A percentile compares a stretch with the other conserved stretches of the same genome.
Evolutionary conservation across 2,329 filamentous ascomycete genomes (phyloP).

Genomic region (Botrytis squamosa): DNA sequence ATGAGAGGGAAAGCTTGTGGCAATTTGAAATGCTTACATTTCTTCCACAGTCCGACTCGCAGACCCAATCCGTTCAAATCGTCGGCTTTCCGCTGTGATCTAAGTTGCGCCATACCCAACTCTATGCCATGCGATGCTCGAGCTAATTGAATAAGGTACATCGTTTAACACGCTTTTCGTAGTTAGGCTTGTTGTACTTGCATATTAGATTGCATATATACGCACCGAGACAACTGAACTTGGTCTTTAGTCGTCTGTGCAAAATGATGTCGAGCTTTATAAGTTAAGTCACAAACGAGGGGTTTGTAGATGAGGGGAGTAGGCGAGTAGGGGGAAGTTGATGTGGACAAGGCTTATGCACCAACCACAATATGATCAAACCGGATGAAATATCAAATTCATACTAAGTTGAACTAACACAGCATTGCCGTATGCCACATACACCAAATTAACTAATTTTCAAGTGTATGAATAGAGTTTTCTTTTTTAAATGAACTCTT

Average conservation of each 20-base stretch:
- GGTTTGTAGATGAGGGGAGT: conserved; percentile 2
- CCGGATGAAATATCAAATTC: conserved; percentile 14
- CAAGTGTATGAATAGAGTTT: background rate
- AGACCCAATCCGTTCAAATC: background rate
- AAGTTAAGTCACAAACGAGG: background rate
- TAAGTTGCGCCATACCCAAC: conserved; percentile 2
- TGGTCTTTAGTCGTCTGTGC: conserved; percentile 1
- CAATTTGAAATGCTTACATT: conserved; percentile 1
- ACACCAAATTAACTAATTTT: background rate
- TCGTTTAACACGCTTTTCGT: background rate
- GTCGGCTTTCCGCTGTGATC: conserved; percentile 6
- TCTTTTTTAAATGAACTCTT: background rate
- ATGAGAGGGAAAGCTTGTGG: background rate
- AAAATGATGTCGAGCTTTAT: background rate
- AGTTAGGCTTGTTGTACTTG: background rate
- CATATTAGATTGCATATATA: conserved; percentile 1
- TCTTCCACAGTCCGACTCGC: background rate
- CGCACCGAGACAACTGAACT: conserved; percentile 2
- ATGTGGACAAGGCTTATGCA: conserved; percentile 2
- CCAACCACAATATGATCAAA: conserved; percentile 12
- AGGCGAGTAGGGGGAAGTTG: conserved; percentile 3
- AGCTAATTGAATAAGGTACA: background rate
- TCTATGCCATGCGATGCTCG: conserved; percentile 5
- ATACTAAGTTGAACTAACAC: conserved; percentile 13
- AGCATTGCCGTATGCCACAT: conserved; percentile 12